Percentiles rank a stretch among this genome's conserved stretches.
Evolutionary conservation across 2,329 filamentous ascomycete species (phyloP).

Genomic region (Orbilia oligospora): DNA sequence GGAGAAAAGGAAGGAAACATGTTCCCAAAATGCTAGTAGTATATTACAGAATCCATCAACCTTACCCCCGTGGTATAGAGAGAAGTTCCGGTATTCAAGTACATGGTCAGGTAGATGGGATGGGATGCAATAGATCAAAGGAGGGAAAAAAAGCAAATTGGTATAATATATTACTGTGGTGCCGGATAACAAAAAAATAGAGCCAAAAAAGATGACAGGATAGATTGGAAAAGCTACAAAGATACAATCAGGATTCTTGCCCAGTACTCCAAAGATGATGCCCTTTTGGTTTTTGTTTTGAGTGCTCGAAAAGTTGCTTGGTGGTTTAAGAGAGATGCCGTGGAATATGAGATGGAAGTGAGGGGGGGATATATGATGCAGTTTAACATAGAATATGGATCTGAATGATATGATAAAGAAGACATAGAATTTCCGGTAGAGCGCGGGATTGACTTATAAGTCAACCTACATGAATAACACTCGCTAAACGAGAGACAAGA

Average conservation of each 20-base stretch:
- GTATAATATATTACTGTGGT: conserved; percentile 62
- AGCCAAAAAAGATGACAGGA: conserved; percentile 27
- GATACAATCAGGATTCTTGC: conserved; percentile 51
- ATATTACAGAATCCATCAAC: conserved; percentile 60
- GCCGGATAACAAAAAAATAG: conserved; percentile 37
- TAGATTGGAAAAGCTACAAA: conserved; percentile 38
- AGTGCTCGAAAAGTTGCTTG: conserved; percentile 31
- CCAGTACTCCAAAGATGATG: conserved; percentile 59
- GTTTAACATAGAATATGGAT: conserved; percentile 63
- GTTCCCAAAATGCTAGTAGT: conserved; percentile 10
- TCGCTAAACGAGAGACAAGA: conserved; percentile 60
- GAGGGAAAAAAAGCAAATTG: conserved; percentile 58
- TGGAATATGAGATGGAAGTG: conserved; percentile 2
- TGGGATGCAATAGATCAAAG: conserved; percentile 12
- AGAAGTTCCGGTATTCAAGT: conserved; percentile 22
- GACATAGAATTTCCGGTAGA: conserved; percentile 38
- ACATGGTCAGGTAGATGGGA: conserved; percentile 46
- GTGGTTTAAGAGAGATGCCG: conserved; percentile 28
- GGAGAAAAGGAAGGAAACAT: conserved; percentile 16
- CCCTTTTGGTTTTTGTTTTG: conserved; percentile 53
- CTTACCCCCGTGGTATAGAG: conserved; percentile 32
- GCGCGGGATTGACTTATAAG: conserved; percentile 29
- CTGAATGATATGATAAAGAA: conserved; percentile 60
- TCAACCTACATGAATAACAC: conserved; percentile 44
- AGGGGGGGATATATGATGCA: conserved; percentile 40